Evolutionary conservation across 1,139 yeast species (phyloP), one percentile per base, ranked within the genome.

Genomic region (Hyphopichia buzzinii): DNA sequence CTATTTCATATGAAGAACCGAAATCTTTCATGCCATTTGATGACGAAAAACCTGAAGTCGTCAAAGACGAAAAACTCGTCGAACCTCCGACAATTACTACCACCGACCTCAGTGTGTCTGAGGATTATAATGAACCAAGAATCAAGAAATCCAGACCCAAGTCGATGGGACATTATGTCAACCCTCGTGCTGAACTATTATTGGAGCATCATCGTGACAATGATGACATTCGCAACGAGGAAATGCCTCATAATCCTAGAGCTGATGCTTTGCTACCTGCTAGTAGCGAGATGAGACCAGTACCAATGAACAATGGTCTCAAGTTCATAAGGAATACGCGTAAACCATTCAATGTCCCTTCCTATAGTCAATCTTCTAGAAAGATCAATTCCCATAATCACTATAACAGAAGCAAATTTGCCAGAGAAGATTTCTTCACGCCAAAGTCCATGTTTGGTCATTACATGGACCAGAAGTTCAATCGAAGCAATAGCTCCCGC

Each of bases 381-480:
- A 36, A 39, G n/a, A 34, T 31, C 37, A 59, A 64, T 22, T 49
- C 42, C 35, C 44, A 45, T 36, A 40, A 43, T 32, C 53, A 46
- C 33, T 31, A 64, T 24, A 49, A 42, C 33, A 45, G 44, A 35
- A 40, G 43, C 32, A 54, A 46, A 34, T 82, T 77, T 51, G 77
- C 76, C 48, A 70, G 90, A 40, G 84, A 80, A 46, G 90, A 84
- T 52, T 81, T 74, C 47, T 84, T 83, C 52, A 84, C 94, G 2
- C 94, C 94, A 2, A 84, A 83, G 41, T 79, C 89, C 17, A 84
- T 80, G 4, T 77, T 80, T 48, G 77, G 77, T 44, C 83, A 80
- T 48, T 83, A 82, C 52, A 74, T 83, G 83, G 87, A 79, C 47
- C 55, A 63, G 45, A 49, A 57, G 40, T 54, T 42, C 36, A 52